These are phyloP conservation scores for Fusarium tricinctum DNA, from an alignment of 2,329 filamentous ascomycete genomes.

Conservation along the genomic window DNA sequence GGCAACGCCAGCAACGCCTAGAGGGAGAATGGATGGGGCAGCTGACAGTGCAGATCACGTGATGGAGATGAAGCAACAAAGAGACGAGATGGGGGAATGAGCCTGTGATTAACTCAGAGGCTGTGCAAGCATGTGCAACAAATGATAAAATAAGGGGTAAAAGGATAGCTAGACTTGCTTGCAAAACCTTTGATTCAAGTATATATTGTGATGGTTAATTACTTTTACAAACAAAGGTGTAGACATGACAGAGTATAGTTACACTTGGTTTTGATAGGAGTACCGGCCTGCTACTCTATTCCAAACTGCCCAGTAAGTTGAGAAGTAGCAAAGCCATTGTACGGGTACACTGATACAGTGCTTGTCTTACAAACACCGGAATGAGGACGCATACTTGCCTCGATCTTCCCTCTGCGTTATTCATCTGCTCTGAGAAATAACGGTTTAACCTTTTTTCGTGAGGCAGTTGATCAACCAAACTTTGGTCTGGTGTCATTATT, in stretches of 20 bases:
- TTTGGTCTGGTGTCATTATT: conserved; percentile 24
- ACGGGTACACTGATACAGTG: too few species aligned
- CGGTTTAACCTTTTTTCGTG: conserved; percentile 15
- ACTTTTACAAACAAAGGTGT: not conserved
- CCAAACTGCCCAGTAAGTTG: conserved; percentile 4
- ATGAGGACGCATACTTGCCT: conserved; percentile 5
- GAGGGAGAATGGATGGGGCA: conserved; percentile 44
- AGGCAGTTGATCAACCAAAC: conserved; percentile 14
- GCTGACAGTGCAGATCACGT: conserved; percentile 49
- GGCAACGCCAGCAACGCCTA: conserved; percentile 48
- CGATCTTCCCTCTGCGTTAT: not conserved
- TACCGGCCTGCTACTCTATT: not conserved
- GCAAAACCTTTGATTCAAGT: not conserved
- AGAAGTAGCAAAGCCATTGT: not conserved
- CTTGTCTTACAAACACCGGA: conserved; percentile 2
- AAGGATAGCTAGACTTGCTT: conserved; percentile 3
- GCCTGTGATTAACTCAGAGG: conserved; percentile 7
- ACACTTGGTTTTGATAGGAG: conserved; percentile 5
- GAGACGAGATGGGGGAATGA: not conserved
- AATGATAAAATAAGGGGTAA: not conserved
- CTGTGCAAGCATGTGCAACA: conserved; percentile 12
- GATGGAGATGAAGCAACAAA: conserved; percentile 31
- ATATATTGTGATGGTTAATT: not conserved
- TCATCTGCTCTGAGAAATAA: not conserved
- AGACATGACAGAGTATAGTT: not conserved